Evolutionary conservation across 495 filamentous ascomycete species (phyloP), one percentile per base, ranked within the genome.

Genomic region (Aspergillus hancockii): DNA sequence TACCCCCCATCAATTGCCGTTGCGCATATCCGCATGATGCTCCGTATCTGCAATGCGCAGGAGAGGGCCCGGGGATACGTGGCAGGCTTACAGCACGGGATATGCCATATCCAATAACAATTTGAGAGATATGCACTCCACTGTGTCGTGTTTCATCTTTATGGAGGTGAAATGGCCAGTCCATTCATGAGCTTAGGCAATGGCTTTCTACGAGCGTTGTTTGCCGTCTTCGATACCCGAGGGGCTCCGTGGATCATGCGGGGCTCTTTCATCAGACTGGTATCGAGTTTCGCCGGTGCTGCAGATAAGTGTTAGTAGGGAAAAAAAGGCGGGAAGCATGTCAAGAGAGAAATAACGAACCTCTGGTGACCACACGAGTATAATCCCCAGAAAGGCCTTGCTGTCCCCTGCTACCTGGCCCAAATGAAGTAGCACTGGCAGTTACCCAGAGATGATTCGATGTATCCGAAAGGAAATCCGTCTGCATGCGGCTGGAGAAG

Each of bases 381-480:
- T 81, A 83, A 67, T 96, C 91, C 19, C 85, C 87, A 13, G 87
- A 85, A 54, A 94, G 85, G 50, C 61, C 74, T 53, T 75, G 67
- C 61, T 77, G 78, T 40, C 66, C 69, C 63, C 88, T 86, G 55
- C 85, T 83, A 58, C 77, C 88, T 8, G 91, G 87, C 18, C 88
- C 84, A 50, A 77, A 77, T 41, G 75, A 76, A 5, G 88, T 90
- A 13, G 95, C 91, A 52, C 88, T 87, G 8, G 94, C 90, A 10
- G 90, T 92, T 49, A 91, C 83, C 94, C 94, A 98, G 32, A 96
- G 82, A 69, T 98, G 94, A 67, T 97, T 93, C 12, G 87, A 86
- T 7, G 86, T 92, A 66, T 98, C 91, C 32, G 85, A 85, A 21
- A 98, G 79, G 71, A 94, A 98, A 59, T 85, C 82, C 13, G 89